Evolutionary conservation across 257 asterid species (phyloP), one percentile per base, ranked within the genome.

Genomic region (Linderniella brevidens): DNA sequence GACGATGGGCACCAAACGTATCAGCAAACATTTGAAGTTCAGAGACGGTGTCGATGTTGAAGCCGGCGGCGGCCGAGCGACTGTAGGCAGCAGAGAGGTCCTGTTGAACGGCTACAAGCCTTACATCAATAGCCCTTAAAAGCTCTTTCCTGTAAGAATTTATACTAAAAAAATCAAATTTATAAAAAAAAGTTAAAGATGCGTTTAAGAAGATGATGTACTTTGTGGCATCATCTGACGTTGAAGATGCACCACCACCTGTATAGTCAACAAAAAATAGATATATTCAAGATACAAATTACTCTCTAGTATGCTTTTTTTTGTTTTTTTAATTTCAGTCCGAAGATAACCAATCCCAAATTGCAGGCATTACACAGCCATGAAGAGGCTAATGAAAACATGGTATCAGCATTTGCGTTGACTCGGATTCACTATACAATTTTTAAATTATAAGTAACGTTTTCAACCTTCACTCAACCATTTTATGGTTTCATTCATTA

Each of bases 181-280:
- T 46, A 18, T 13, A 44, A 17, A 50, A 11, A 20, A 9, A 19
- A 0, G 9, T 3, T 43, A 16, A 47, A 46, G 37, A 47, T 11
- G 60, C 52, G 46, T 10, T 20, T 38, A 51, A 46, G 35, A 20
- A 47, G 60, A 61, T 58, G 51, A 59, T 13, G 58, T 86, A 86
- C 97, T 86, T 86, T 64, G 97, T 82, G 17, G 87, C 87, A 58
- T 86, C 96, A 39, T 79, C 82, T 35, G 85, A 64, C 38, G 78
- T 68, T 35, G 79, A 61, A 37, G 92, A 57, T 68, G 78, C 78
- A 56, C 74, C 68, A 46, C 70, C 78, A 71, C 86, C 93, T 82
- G 70, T 57, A 57, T 55, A 79, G 64, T 38, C 56, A 9, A 54
- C n/a, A n/a, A n/a, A n/a, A n/a, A n/a, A n/a, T 25, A 56, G 60